A percentile compares a stretch with the other conserved stretches of the same genome.
phyloP scores from a whole-genome alignment of 1,284 basidiomycete species.

The Pyrrhoderma noxium region DNA sequence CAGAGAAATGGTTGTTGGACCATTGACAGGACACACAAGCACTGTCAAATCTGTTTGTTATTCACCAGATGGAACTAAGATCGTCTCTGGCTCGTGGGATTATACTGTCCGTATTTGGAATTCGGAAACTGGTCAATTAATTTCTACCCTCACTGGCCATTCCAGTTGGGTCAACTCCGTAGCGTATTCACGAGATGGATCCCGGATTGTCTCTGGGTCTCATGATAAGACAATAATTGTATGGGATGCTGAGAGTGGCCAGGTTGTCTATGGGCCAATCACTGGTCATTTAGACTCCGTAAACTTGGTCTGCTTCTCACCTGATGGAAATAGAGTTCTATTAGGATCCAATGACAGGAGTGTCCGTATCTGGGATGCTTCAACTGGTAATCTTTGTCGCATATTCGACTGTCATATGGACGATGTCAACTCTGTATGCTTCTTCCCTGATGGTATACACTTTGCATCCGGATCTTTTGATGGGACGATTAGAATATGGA shows the following conservation, averaged over 20 bases:
- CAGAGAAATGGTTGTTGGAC: too few species aligned
- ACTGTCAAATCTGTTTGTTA: not conserved
- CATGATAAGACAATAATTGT: not conserved
- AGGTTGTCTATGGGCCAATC: not conserved
- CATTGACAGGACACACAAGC: too few species aligned
- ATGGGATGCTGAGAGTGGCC: not conserved
- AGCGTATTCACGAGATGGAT: conserved; percentile 1
- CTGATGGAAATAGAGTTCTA: conserved; percentile 3
- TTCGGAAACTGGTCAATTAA: conserved; percentile 1
- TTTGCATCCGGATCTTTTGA: too few species aligned
- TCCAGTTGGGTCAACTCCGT: not conserved
- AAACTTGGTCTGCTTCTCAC: conserved; percentile 9
- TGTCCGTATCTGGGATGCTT: conserved; percentile 5
- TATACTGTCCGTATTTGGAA: conserved; percentile 35
- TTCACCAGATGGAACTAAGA: conserved; percentile 2
- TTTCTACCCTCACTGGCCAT: not conserved
- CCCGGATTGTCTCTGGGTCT: not conserved
- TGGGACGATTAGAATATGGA: too few species aligned
- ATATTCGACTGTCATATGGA: not conserved
- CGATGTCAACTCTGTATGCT: too few species aligned
- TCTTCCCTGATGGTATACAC: too few species aligned
- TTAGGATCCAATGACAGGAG: not conserved
- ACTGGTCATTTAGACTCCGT: not conserved
- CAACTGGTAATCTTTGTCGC: not conserved
- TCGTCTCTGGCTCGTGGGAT: conserved; percentile 54